These are phyloP conservation scores for Colletotrichum paranaense DNA, from an alignment of 2,329 filamentous ascomycete species.

Conservation along the genomic window DNA sequence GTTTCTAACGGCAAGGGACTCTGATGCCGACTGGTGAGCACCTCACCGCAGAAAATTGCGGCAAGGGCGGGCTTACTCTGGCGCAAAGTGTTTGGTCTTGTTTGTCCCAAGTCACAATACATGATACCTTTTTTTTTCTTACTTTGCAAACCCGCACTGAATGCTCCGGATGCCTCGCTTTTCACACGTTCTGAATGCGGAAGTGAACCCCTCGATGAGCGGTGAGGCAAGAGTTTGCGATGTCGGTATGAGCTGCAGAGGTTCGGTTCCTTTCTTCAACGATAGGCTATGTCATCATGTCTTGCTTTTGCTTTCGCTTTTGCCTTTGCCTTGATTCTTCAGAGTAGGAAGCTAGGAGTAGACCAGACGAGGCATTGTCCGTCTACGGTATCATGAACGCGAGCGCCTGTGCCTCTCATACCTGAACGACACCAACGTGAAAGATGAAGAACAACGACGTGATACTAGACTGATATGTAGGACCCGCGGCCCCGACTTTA, in stretches of 20 bases:
- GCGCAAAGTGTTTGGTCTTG: background rate
- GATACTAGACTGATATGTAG: no score
- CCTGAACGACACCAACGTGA: no score
- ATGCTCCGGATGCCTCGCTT: background rate
- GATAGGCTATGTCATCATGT: background rate
- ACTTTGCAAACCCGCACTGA: no score
- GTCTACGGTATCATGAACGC: no score
- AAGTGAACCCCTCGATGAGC: background rate
- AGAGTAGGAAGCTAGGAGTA: no score
- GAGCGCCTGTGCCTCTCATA: no score
- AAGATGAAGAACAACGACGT: no score
- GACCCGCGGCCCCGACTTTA: no score
- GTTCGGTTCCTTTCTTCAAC: background rate
- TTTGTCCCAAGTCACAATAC: background rate
- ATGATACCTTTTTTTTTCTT: background rate
- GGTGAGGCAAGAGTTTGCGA: background rate
- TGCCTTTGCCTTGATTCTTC: no score
- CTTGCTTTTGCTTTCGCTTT: no score
- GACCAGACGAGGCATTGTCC: no score
- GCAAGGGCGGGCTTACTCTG: background rate
- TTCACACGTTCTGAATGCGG: no score
- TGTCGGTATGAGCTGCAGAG: background rate
- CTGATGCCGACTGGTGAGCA: background rate
- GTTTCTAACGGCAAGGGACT: background rate
- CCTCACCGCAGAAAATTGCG: constrained; percentile 1